These are phyloP conservation scores for Phaeophleospora eucalypticola DNA, from an alignment of 2,329 filamentous ascomycete genomes.

Conservation along the genomic window DNA sequence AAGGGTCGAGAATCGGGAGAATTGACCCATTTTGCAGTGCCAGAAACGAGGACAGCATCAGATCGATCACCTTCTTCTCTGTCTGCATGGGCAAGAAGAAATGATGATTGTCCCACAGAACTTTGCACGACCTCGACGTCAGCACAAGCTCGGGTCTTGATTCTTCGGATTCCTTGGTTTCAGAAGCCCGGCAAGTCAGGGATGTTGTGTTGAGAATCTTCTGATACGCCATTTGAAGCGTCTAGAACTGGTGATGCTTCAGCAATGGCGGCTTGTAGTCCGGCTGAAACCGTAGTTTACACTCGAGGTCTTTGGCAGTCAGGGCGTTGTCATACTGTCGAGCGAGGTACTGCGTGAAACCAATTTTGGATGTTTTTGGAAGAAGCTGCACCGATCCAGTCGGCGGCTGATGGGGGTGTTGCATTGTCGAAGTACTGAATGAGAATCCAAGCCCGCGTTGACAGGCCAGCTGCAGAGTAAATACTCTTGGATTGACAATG, in stretches of 20 bases:
- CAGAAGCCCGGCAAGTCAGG: too few species aligned
- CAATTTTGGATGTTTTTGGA: too few species aligned
- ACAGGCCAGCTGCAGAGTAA: too few species aligned
- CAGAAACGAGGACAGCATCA: neutral
- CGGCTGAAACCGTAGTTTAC: neutral
- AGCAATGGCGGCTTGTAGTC: neutral
- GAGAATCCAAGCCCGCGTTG: too few species aligned
- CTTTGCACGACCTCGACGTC: neutral
- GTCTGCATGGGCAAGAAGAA: neutral
- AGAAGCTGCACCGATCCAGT: too few species aligned
- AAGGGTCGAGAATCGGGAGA: neutral
- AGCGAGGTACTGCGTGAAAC: neutral
- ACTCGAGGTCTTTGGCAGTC: neutral
- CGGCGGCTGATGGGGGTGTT: too few species aligned
- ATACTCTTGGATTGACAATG: too few species aligned
- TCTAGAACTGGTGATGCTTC: neutral
- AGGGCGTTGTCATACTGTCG: neutral
- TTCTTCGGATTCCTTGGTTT: neutral
- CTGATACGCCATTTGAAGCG: neutral
- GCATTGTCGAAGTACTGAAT: too few species aligned
- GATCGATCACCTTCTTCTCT: neutral
- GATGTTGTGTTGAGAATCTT: neutral
- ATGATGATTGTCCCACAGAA: neutral
- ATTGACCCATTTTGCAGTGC: neutral
- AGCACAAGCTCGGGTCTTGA: neutral